Base-by-base conservation (phyloP, 2,329 filamentous ascomycete genomes). In the Penicillium sclerotigenum region DNA sequence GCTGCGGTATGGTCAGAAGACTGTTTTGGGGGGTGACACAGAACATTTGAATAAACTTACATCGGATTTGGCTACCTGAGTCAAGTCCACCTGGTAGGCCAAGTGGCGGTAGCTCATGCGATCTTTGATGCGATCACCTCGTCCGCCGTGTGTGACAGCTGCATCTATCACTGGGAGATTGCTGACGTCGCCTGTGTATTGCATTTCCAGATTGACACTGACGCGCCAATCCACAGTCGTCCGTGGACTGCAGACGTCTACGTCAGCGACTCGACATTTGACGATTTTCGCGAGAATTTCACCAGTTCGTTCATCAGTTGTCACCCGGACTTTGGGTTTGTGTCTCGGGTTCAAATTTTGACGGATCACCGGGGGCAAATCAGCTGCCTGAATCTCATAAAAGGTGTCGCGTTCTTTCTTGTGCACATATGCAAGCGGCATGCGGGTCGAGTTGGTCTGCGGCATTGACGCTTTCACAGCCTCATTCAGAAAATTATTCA, bases 131-230 rank as follows among this genome's bases (percentile, higher is more conserved):
- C 92, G 85, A 66, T 90, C 87, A 14, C 65, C 75, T 42, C 73
- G 76, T 34, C 70, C 71, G 4, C 76, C 77, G 10, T 66, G 63
- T 5, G 61, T 61, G 6, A 50, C 46, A 5, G 53, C 47, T 13
- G 67, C 65, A 36, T 72, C 73, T 24, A 80, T 79, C 9, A 79
- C 73, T 0, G 76, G 71, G 3, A 86, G 73, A 22, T 78, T 76
- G 8, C 85, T 79, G 0, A 89, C 67, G 1, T 84, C 79, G 24
- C 91, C 90, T 4, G 91, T 82, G 78, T 87, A 96, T 52, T 87
- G 83, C 83, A 95, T 91, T 83, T 99, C 95, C 2, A 99, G 82
- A 69, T 96, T 97, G 68, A 99, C 86, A 66, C 91, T 96, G 64
- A 99, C 87, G 11, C 94, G 89, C 75, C 91, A 96, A 74, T 99